These are phyloP conservation scores for Lecanicillium sp. DNA, from an alignment of 2,329 filamentous ascomycete genomes.

Conservation along the genomic window DNA sequence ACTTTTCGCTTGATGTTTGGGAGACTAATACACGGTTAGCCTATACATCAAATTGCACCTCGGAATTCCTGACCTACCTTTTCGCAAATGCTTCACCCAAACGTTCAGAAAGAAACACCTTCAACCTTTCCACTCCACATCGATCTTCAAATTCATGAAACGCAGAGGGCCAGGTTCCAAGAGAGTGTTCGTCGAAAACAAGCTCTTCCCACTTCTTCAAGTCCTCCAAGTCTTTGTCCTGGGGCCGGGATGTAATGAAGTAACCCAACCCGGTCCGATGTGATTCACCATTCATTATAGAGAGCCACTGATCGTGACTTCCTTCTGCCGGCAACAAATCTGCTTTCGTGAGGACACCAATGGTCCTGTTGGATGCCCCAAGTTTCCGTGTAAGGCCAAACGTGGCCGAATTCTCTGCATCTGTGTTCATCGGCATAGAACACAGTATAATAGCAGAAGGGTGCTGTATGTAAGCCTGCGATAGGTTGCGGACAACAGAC, in stretches of 20 bases:
- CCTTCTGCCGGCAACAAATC: constrained; percentile 56
- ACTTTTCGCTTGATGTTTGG: constrained; percentile 48
- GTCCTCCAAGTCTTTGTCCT: constrained; percentile 44
- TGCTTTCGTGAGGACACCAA: constrained; percentile 80
- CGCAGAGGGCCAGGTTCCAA: constrained; percentile 37
- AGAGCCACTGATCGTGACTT: constrained; percentile 46
- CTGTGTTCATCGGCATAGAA: constrained; percentile 68
- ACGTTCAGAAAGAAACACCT: constrained; percentile 43
- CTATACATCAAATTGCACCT: neutral
- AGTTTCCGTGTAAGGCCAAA: constrained; percentile 54
- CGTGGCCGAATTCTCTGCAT: constrained; percentile 68
- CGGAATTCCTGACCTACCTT: constrained; percentile 26
- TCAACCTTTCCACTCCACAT: constrained; percentile 47
- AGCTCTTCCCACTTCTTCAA: constrained; percentile 43
- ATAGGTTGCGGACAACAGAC: constrained; percentile 62
- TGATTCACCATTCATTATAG: constrained; percentile 53
- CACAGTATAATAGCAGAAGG: constrained; percentile 69
- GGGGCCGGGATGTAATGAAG: constrained; percentile 66
- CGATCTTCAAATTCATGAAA: constrained; percentile 40
- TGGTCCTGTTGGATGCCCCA: constrained; percentile 49
- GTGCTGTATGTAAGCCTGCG: constrained; percentile 61
- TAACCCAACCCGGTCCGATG: constrained; percentile 68
- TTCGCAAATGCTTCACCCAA: constrained; percentile 46
- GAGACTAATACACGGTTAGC: constrained; percentile 28
- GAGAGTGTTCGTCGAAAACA: constrained; percentile 36